A percentile compares a stretch with the other conserved stretches of the same genome.
Evolutionary conservation across 108 stramenopile species (phyloP).

Genomic region (Licmophora abbreviata): DNA sequence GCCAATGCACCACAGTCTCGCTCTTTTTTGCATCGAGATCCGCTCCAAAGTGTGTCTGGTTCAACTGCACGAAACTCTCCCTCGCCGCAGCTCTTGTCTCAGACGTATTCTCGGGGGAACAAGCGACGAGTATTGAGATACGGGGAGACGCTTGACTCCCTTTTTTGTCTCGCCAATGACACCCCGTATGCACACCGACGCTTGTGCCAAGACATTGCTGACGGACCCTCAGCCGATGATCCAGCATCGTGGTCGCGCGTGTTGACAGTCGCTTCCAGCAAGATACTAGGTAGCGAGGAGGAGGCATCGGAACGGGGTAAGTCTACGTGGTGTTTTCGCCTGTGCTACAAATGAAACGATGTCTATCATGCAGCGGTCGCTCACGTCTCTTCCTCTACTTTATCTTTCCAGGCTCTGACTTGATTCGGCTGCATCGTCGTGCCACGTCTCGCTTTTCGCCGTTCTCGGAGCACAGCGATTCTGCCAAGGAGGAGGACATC

Average conservation of each 20-base stretch:
- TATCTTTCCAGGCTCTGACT: constrained; percentile 16
- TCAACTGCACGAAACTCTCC: too few relatives aligned
- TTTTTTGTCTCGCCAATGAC: constrained; percentile 41
- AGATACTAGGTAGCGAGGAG: too few relatives aligned
- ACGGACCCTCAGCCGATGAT: constrained; percentile 25
- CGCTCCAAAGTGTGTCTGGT: too few relatives aligned
- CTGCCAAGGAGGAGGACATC: constrained; percentile 10
- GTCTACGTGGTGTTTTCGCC: too few relatives aligned
- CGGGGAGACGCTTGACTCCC: constrained; percentile 57
- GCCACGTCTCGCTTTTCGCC: constrained; percentile 61
- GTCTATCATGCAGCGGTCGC: background rate
- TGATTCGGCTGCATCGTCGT: constrained; percentile 57
- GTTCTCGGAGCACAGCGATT: background rate
- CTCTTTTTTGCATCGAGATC: too few relatives aligned
- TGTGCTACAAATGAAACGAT: background rate
- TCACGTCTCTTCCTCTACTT: background rate
- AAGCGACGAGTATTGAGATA: constrained; percentile 43
- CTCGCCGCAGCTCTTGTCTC: too few relatives aligned
- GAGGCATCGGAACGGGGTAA: too few relatives aligned
- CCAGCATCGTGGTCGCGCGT: constrained; percentile 29
- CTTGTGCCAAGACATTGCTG: constrained; percentile 23
- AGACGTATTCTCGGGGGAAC: too few relatives aligned
- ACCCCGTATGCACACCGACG: constrained; percentile 16
- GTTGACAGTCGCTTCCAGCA: constrained; percentile 18
- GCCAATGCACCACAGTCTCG: too few relatives aligned